Conservation (phyloP, 768 basidiomycete genomes). For the Udeniomyces megalosporus region DNA sequence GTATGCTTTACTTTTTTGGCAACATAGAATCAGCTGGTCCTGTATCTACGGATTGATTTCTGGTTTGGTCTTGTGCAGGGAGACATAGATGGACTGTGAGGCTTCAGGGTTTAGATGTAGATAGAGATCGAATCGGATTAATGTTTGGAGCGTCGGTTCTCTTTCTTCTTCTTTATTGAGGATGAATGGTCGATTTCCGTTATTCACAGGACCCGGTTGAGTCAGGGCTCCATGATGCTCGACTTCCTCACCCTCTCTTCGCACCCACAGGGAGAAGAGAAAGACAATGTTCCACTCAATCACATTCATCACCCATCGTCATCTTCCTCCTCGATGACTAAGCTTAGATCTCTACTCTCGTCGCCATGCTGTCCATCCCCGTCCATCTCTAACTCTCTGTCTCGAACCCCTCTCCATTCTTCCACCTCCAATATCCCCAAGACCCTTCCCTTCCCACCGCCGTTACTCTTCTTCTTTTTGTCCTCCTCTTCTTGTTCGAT, state of each 20-base stretch:
- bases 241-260: not conserved
- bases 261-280: not conserved
- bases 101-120: not conserved
- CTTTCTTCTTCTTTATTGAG: no score
- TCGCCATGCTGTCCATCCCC: slow-evolving; percentile 15
- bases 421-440: slow-evolving; percentile 17
- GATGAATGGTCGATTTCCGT: no score
- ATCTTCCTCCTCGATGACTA: not conserved
- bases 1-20: not conserved
- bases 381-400: slow-evolving; percentile 27
- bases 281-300: not conserved
- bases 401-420: slow-evolving; percentile 13
- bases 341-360: not conserved
- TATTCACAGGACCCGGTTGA: no score
- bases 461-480: no score
- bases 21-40: not conserved
- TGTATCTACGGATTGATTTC: not conserved
- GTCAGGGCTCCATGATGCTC: no score
- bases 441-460: no score
- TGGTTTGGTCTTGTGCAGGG: not conserved
- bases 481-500: slow-evolving; percentile 21
- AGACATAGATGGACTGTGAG: not conserved
- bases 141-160: no score
- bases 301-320: not conserved
- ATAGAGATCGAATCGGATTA: no score